These are phyloP conservation scores for Phytophthora pinifolia DNA, from an alignment of 352 stramenopile genomes.

Conservation along the genomic window DNA sequence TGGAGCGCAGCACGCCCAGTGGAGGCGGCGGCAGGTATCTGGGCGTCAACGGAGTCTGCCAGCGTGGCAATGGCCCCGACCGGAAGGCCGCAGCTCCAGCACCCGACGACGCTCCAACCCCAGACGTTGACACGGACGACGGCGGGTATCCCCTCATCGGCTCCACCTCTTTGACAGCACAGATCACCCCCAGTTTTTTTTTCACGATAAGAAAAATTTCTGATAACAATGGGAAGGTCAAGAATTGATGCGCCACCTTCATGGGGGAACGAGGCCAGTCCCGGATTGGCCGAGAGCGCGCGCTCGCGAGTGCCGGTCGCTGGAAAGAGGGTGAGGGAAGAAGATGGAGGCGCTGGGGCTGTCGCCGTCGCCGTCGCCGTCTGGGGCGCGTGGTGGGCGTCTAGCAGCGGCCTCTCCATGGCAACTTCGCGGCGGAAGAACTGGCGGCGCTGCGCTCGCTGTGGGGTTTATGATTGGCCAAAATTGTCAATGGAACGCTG, in stretches of 20 bases:
- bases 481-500: constrained; percentile 2
- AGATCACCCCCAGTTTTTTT: background rate
- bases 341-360: constrained; percentile 2
- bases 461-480: constrained; percentile 2
- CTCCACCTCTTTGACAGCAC: constrained; percentile 19
- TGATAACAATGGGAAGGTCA: background rate
- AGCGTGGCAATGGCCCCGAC: constrained; percentile 21
- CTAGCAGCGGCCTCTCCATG: constrained; percentile 30
- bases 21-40: constrained; percentile 22
- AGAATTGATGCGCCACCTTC: constrained; percentile 22
- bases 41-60: constrained; percentile 27
- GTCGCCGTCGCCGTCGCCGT: background rate
- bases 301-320: constrained; percentile 12
- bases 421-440: background rate
- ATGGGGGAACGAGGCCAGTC: constrained; percentile 26
- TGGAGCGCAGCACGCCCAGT: constrained; percentile 19
- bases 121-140: constrained; percentile 5
- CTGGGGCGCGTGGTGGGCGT: constrained; percentile 8
- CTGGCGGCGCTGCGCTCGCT: background rate
- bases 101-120: constrained; percentile 5
- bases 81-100: constrained; percentile 11
- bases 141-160: constrained; percentile 23
- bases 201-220: background rate
- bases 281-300: constrained; percentile 14
- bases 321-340: constrained; percentile 16